These are phyloP conservation scores for Huntiella moniliformis DNA, from an alignment of 2,329 filamentous ascomycete species.

Conservation along the genomic window DNA sequence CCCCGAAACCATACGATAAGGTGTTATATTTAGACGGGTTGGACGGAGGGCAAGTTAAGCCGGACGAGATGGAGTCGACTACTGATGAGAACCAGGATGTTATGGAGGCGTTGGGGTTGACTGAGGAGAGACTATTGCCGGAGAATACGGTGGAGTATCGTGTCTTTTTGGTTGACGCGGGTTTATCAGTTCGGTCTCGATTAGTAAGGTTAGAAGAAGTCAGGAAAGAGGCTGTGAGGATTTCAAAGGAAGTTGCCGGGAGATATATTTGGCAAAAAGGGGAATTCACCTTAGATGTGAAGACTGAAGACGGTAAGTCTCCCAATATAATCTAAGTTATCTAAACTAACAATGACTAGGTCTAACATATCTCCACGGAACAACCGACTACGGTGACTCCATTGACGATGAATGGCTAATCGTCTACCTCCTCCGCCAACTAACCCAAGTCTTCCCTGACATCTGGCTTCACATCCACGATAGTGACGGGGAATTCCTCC, in stretches of 20 bases:
- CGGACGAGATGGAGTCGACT: no score
- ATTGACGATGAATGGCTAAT: constrained; percentile 96
- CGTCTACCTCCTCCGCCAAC: constrained; percentile 68
- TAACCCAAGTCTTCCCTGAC: constrained; percentile 52
- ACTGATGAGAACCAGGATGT: not conserved
- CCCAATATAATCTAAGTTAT: not conserved
- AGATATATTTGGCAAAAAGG: constrained; percentile 95
- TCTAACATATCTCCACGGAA: constrained; percentile 49
- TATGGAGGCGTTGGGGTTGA: not conserved
- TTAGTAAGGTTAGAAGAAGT: constrained; percentile 50
- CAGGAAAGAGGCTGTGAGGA: constrained; percentile 45
- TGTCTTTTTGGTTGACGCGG: constrained; percentile 49
- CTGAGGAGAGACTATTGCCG: constrained; percentile 28
- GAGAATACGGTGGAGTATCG: constrained; percentile 80
- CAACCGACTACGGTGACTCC: constrained; percentile 79
- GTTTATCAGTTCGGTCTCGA: constrained; percentile 33
- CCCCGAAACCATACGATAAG: no score
- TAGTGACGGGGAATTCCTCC: constrained; percentile 83
- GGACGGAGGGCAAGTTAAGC: no score
- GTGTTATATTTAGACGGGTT: no score
- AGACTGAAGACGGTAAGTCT: constrained; percentile 34
- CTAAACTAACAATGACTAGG: constrained; percentile 18
- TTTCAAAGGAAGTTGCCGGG: constrained; percentile 47
- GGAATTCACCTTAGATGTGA: constrained; percentile 50
- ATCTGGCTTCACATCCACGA: constrained; percentile 74